Percentiles rank a stretch among this genome's conserved stretches.
phyloP scores from a whole-genome alignment of 2,329 filamentous ascomycete genomes.

The Aspergillus sojae region DNA sequence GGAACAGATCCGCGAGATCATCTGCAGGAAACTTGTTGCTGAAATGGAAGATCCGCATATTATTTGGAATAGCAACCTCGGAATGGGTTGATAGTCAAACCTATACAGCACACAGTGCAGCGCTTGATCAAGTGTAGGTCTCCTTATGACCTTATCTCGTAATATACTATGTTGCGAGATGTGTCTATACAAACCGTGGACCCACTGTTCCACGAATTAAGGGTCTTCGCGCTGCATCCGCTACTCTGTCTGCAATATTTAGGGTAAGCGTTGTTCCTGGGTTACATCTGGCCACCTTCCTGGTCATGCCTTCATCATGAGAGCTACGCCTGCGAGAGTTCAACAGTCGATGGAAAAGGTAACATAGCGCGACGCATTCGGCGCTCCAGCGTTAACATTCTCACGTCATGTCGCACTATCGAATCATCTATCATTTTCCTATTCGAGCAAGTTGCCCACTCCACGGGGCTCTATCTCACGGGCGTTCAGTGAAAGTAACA shows the following conservation, averaged over 20 bases:
- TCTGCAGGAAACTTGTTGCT: constrained; percentile 54
- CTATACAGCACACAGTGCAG: too few relatives aligned
- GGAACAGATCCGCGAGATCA: constrained; percentile 45
- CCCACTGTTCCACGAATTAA: neutral
- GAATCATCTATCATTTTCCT: too few relatives aligned
- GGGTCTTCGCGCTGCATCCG: neutral
- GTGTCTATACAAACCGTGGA: neutral
- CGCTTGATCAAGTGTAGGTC: too few relatives aligned
- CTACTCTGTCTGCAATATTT: too few relatives aligned
- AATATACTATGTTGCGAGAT: neutral
- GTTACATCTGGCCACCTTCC: neutral
- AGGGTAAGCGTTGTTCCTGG: neutral
- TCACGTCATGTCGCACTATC: too few relatives aligned
- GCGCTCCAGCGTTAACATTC: too few relatives aligned
- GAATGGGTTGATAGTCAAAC: neutral
- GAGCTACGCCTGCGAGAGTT: neutral
- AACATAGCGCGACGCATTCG: too few relatives aligned
- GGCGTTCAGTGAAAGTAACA: too few relatives aligned
- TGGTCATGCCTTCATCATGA: neutral
- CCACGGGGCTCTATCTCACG: too few relatives aligned
- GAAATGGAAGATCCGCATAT: constrained; percentile 44
- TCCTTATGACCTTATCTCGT: neutral
- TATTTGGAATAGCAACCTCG: neutral
- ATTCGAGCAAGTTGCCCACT: too few relatives aligned
- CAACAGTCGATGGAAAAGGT: too few relatives aligned